These are phyloP conservation scores for Daldinia caldariorum DNA, from an alignment of 495 filamentous ascomycete species.

Conservation along the genomic window DNA sequence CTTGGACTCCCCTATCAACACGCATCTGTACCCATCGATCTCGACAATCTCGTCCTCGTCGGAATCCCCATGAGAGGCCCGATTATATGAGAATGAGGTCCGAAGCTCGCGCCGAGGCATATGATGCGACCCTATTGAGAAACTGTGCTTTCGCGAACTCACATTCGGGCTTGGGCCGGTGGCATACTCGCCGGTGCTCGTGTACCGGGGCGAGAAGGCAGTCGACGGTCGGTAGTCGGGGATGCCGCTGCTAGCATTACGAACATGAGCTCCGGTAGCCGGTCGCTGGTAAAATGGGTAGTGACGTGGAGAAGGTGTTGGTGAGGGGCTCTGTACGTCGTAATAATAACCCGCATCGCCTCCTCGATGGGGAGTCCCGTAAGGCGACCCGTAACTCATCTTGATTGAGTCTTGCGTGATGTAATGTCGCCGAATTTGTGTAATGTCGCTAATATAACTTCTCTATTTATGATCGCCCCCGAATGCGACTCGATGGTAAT, in stretches of 20 bases:
- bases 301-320: conserved; percentile 61
- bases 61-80: conserved; percentile 67
- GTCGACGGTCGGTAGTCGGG: conserved; percentile 53
- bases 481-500: conserved; percentile 29
- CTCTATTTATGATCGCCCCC: conserved; percentile 35
- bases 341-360: conserved; percentile 51
- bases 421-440: conserved; percentile 32
- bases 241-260: conserved; percentile 53
- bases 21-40: conserved; percentile 58
- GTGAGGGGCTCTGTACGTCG: conserved; percentile 60
- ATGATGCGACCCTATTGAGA: conserved; percentile 56
- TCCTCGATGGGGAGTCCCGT: conserved; percentile 54
- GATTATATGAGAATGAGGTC: conserved; percentile 63
- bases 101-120: conserved; percentile 59
- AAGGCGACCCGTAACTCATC: conserved; percentile 60
- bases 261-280: conserved; percentile 59
- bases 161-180: conserved; percentile 62
- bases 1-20: conserved; percentile 57
- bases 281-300: conserved; percentile 59
- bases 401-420: conserved; percentile 50
- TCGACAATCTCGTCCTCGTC: conserved; percentile 69
- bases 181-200: conserved; percentile 65
- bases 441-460: conserved; percentile 13
- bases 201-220: conserved; percentile 59
- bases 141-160: conserved; percentile 63